Conservation (phyloP, 2,329 filamentous ascomycete species). For the Exserohilum rostratum region DNA sequence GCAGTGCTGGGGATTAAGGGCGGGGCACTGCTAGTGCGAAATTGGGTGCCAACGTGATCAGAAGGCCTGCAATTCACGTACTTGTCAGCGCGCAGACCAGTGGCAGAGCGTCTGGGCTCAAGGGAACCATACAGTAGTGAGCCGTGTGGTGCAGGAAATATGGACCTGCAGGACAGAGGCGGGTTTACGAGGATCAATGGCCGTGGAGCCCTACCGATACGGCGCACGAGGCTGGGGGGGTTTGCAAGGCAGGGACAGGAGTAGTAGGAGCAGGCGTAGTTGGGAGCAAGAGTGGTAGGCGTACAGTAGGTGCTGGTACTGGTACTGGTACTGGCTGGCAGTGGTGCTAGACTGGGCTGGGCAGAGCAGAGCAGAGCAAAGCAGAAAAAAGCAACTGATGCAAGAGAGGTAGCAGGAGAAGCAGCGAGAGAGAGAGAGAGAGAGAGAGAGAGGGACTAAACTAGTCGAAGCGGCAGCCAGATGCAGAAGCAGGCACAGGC, state of each 20-base stretch:
- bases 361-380: neutral
- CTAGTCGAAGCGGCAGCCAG: neutral
- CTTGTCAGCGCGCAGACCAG: slow-evolving; percentile 11
- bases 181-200: slow-evolving; percentile 1
- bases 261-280: no score
- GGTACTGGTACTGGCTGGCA: no score
- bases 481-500: neutral
- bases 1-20: slow-evolving; percentile 32
- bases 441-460: neutral
- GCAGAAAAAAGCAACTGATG: neutral
- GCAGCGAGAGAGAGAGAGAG: neutral
- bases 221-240: slow-evolving; percentile 16
- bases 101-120: slow-evolving; percentile 4
- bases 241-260: no score
- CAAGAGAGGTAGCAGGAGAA: neutral
- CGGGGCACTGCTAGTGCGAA: slow-evolving; percentile 26
- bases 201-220: slow-evolving; percentile 13
- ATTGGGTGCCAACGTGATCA: slow-evolving; percentile 19
- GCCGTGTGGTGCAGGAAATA: slow-evolving; percentile 14
- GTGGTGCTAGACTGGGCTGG: no score
- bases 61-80: slow-evolving; percentile 18
- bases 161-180: slow-evolving; percentile 17
- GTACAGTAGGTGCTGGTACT: neutral
- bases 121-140: slow-evolving; percentile 3
- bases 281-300: neutral